Base-by-base conservation (phyloP, 2,329 filamentous ascomycete genomes). In the Zasmidium angulare region DNA sequence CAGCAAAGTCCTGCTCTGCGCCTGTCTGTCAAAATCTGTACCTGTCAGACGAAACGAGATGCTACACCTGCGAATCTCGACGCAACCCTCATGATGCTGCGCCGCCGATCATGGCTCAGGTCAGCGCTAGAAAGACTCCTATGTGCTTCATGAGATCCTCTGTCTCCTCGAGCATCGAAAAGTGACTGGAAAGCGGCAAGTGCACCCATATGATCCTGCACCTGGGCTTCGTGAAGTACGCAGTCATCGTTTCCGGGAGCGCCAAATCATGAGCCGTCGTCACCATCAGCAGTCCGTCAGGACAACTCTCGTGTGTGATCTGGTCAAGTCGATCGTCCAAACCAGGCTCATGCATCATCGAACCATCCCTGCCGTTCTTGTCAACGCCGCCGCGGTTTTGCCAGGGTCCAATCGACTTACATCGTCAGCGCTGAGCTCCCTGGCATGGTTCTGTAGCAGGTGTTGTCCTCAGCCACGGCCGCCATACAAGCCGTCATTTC, bases 61-160 rank as follows among this genome's bases (percentile, higher is more conserved):
- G n/a, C 36, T 10, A 7, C 11, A 17, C 36, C n/a, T 7, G 36
- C 4, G 36, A 17, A 43, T 43, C n/a, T 19, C 3, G 36, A 17
- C 6, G 6, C 6, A 17, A 4, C n/a, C 26, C 11, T 29, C 26
- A 19, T 43, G 36, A 17, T 14, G 14, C 36, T 17, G 36, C 36
- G n/a, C n/a, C 14, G 6, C 11, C 36, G 36, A 43, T 19, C 36
- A 17, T 43, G 7, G 9, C 36, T 43, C 36, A 43, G 7, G n/a
- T 17, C 6, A 43, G 11, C 6, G 6, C 26, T 19, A 52, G 36
- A 36, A 52, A 52, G 3, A 10, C 17, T 12, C 50, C 26, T n/a
- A 40, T 21, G 36, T 29, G 22, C 50, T 52, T 52, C 24, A 52
- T 40, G 26, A 29, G 48, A 23, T 50, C 48, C 11, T 50, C 48